Evolutionary conservation across 306 rosid genomes (phyloP).

Genomic region (Begonia loranthoides): DNA sequence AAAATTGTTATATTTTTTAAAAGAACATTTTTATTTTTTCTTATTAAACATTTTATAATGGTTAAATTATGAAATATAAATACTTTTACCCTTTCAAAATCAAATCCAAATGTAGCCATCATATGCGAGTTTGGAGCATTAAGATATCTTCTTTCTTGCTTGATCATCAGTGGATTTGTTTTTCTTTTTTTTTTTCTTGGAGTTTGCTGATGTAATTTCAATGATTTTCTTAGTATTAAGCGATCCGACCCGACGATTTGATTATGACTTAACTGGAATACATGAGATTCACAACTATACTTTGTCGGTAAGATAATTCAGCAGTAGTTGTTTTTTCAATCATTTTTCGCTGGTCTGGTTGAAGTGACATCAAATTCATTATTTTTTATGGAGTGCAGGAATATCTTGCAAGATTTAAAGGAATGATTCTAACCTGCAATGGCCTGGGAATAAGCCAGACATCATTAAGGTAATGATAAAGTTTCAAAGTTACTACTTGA

Average conservation of each 20-base stretch:
- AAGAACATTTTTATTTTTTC: no score
- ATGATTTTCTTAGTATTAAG: conserved; percentile 31
- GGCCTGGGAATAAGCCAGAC: conserved; percentile 55
- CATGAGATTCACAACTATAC: conserved; percentile 62
- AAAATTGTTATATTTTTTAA: no score
- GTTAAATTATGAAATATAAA: no score
- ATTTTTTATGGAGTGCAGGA: conserved; percentile 24
- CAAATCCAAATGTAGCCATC: no score
- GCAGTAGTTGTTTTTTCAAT: background rate
- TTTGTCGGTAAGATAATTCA: conserved; percentile 33
- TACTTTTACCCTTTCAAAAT: no score
- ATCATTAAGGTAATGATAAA: conserved; percentile 28
- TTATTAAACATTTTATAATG: no score
- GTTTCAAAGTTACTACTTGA: no score
- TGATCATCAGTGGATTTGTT: no score
- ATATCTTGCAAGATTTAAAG: conserved; percentile 69
- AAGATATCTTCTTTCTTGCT: no score
- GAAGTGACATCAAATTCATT: background rate
- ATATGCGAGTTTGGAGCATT: no score
- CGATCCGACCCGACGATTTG: conserved; percentile 46
- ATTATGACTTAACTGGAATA: conserved; percentile 56
- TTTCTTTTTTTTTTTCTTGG: background rate
- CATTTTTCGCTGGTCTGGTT: background rate
- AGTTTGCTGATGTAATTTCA: background rate
- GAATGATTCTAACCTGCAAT: conserved; percentile 78